These are phyloP conservation scores for Aspergillus sclerotialis DNA, from an alignment of 2,329 filamentous ascomycete genomes.

Conservation along the genomic window DNA sequence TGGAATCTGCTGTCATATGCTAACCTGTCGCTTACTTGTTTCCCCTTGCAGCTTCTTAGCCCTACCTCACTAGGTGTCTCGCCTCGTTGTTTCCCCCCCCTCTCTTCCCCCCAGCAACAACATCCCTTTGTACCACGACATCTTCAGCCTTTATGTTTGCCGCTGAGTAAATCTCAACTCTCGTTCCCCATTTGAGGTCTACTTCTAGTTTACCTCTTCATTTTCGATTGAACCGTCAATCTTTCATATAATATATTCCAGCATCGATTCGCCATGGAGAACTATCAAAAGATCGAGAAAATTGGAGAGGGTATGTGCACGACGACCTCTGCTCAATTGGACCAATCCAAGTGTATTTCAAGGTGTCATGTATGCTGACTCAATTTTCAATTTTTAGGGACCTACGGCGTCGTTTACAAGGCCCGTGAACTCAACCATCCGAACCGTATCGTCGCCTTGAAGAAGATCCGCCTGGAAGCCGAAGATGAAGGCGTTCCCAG, in stretches of 20 bases:
- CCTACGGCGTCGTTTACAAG: constrained; percentile 94
- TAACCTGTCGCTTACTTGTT: constrained; percentile 1
- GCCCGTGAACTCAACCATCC: constrained; percentile 75
- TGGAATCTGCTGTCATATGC: constrained; percentile 1
- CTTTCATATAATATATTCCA: too few relatives aligned
- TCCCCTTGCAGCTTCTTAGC: constrained; percentile 9
- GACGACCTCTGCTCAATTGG: too few relatives aligned
- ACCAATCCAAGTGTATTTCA: too few relatives aligned
- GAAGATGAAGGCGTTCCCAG: constrained; percentile 91
- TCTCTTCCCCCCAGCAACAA: constrained; percentile 16
- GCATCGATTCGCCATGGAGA: constrained; percentile 76
- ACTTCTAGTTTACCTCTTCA: too few relatives aligned
- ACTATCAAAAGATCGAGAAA: constrained; percentile 95
- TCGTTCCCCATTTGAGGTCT: too few relatives aligned
- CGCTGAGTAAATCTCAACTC: constrained; percentile 7
- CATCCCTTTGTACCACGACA: constrained; percentile 3
- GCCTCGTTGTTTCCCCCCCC: constrained; percentile 10
- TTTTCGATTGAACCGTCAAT: too few relatives aligned
- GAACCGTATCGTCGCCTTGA: constrained; percentile 82
- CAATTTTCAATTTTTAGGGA: constrained; percentile 50
- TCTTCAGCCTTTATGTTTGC: constrained; percentile 4
- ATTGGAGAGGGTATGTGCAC: constrained; percentile 74
- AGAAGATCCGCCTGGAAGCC: constrained; percentile 91
- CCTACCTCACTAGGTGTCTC: constrained; percentile 3
- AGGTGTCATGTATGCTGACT: constrained; percentile 2